These are phyloP conservation scores for Xerocomus spinulosus DNA, from an alignment of 768 basidiomycete species.

Conservation along the genomic window DNA sequence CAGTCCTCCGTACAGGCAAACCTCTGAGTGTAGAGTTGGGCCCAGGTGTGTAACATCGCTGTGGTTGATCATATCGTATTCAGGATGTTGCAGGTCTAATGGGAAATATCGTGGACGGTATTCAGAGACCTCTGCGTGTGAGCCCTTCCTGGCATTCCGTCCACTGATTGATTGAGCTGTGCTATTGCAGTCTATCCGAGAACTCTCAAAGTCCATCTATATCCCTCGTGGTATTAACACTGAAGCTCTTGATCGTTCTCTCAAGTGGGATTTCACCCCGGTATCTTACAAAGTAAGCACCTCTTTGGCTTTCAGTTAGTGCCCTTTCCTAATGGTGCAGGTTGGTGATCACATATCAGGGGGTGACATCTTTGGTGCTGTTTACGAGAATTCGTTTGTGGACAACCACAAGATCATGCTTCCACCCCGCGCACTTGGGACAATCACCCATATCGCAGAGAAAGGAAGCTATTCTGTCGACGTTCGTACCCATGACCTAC, in stretches of 20 bases:
- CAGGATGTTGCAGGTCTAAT: conserved; percentile 66
- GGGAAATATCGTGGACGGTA: conserved; percentile 99
- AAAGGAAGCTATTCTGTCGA: conserved; percentile 91
- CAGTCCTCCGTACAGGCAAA: conserved; percentile 95
- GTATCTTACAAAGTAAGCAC: conserved; percentile 75
- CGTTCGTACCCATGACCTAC: conserved; percentile 42
- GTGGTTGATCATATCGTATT: background rate
- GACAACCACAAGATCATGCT: conserved; percentile 98
- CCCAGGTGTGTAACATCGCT: conserved; percentile 58
- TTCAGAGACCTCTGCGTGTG: conserved; percentile 87
- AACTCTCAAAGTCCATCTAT: conserved; percentile 97
- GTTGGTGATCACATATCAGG: conserved; percentile 97
- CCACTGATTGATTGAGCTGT: conserved; percentile 2
- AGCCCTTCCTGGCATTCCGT: conserved; percentile 22
- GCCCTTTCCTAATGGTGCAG: conserved; percentile 34
- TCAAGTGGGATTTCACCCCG: conserved; percentile 96
- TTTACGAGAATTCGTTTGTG: conserved; percentile 96
- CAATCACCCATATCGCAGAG: conserved; percentile 89
- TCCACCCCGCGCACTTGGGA: conserved; percentile 88
- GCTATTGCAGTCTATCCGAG: conserved; percentile 72
- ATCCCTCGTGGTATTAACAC: conserved; percentile 99
- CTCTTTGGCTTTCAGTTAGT: conserved; percentile 1
- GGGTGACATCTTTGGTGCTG: conserved; percentile 92
- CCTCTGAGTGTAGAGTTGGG: conserved; percentile 97
- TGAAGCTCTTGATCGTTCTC: conserved; percentile 79